These are phyloP conservation scores for Oenanthe javanica DNA, from an alignment of 140 eudicot species.

Conservation along the genomic window DNA sequence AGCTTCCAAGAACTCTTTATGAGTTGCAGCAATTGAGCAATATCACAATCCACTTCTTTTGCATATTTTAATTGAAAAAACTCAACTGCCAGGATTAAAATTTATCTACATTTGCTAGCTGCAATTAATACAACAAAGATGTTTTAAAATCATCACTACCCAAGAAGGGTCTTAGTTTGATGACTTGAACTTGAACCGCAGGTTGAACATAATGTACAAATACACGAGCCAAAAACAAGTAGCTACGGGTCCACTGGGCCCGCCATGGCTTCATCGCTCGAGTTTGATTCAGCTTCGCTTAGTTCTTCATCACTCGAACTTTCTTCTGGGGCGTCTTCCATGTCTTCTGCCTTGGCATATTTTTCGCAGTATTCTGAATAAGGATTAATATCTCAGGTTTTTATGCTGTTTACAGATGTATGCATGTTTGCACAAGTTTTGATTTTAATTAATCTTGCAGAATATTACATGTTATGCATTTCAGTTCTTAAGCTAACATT, in stretches of 20 bases:
- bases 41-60: neutral
- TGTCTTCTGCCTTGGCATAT: slow-evolving; percentile 84
- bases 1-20: neutral
- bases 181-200: slow-evolving; percentile 14
- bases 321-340: slow-evolving; percentile 64
- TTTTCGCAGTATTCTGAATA: slow-evolving; percentile 68
- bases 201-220: slow-evolving; percentile 7
- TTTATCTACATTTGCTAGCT: neutral
- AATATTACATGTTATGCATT: neutral
- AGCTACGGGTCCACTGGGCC: slow-evolving; percentile 75
- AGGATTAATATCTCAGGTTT: neutral
- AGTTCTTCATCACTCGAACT: slow-evolving; percentile 71
- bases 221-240: neutral
- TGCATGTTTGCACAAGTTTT: neutral
- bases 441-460: neutral
- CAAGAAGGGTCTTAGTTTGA: slow-evolving; percentile 24
- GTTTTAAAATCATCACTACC: slow-evolving; percentile 35
- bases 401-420: neutral
- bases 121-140: slow-evolving; percentile 8
- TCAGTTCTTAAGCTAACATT: neutral
- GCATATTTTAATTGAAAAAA: neutral
- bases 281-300: slow-evolving; percentile 65
- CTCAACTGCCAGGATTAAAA: neutral
- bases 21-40: neutral
- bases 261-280: slow-evolving; percentile 69